Base-by-base conservation (phyloP, 1,139 yeast genomes). In the Kurtzmaniella quercitrusa region DNA sequence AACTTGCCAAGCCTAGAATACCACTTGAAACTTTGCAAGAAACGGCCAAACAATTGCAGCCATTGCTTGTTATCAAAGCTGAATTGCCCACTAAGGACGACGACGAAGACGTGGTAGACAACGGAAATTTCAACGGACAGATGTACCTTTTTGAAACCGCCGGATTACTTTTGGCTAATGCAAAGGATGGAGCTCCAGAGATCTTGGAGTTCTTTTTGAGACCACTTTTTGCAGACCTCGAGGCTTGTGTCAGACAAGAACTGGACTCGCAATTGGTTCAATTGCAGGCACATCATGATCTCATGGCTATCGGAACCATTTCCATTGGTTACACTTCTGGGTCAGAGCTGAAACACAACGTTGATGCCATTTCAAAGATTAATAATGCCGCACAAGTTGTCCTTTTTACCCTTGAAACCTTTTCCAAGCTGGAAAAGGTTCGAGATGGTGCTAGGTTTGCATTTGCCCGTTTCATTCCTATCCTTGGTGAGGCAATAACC, bases 261-360 rank as follows among this genome's bases (percentile, higher is more conserved):
- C 41, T 34, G 21, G 37, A 33, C 15, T 37, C 40, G 7, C 40
- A 27, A 9, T 70, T 74, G 40, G 58, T 76, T 33, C 73, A 84
- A 3, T 64, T 87, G 40, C 94, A 89, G 59, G 83, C 90, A 2
- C 96, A 93, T 60, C 97, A 93, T 60, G 77, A 84, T 37, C 66
- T 94, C 41, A 80, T 88, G 81, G 93, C 97, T 0, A 79, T 93
- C 43, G 97, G 97, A 33, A 88, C 96, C 0, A 76, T 91, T 56
- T 86, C 91, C 2, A 78, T 93, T 57, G 98, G 98, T 1, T 57
- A 58, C 31, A 58, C 56, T 29, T n/a, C 38, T 21, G 21, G 16
- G 3, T n/a, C 23, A 10, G 38, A 14, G n/a, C 24, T 16, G 21
- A 63, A 61, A 37, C 50, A 66, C 57, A 48, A 62, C 52, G 54